phyloP scores from a whole-genome alignment of 208 protist species.

The Trypanosomatidae sp. region DNA sequence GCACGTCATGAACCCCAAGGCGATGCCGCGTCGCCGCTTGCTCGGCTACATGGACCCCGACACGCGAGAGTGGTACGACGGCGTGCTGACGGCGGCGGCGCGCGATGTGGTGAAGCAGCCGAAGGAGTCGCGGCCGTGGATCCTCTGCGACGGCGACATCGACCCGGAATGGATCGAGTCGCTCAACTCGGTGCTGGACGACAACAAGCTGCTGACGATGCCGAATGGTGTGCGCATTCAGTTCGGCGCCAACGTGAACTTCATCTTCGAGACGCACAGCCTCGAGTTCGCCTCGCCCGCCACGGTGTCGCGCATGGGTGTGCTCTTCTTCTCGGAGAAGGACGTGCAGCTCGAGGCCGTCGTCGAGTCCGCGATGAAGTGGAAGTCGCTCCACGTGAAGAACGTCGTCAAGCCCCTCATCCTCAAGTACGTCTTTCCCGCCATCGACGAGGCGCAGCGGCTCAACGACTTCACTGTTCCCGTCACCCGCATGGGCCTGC shows the following conservation, averaged over 20 bases:
- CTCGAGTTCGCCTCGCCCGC: slow-evolving; percentile 98
- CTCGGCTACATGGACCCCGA: slow-evolving; percentile 96
- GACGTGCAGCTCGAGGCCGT: slow-evolving; percentile 90
- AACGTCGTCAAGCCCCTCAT: slow-evolving; percentile 65
- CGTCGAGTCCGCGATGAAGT: slow-evolving; percentile 76
- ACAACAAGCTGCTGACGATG: slow-evolving; percentile 98
- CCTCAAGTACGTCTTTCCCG: slow-evolving; percentile 81
- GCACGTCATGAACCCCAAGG: slow-evolving; percentile 94
- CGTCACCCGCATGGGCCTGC: slow-evolving; percentile 90
- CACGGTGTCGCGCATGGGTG: slow-evolving; percentile 97
- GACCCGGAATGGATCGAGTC: slow-evolving; percentile 99
- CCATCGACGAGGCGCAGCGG: slow-evolving; percentile 65
- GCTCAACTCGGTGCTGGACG: slow-evolving; percentile 99
- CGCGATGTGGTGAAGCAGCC: slow-evolving; percentile 79
- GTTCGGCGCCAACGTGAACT: slow-evolving; percentile 95
- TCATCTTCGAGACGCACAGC: slow-evolving; percentile 97
- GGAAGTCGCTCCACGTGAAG: slow-evolving; percentile 36
- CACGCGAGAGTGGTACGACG: slow-evolving; percentile 98
- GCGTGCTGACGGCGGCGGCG: slow-evolving; percentile 97
- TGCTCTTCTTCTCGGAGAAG: slow-evolving; percentile 95
- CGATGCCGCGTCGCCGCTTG: slow-evolving; percentile 91
- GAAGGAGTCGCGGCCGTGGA: slow-evolving; percentile 82
- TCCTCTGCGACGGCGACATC: slow-evolving; percentile 97
- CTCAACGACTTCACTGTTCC: slow-evolving; percentile 77
- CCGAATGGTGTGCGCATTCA: slow-evolving; percentile 97